Evolutionary conservation across 2,329 filamentous ascomycete species (phyloP), one percentile per base, ranked within the genome.

Genomic region (Nakataea oryzae): DNA sequence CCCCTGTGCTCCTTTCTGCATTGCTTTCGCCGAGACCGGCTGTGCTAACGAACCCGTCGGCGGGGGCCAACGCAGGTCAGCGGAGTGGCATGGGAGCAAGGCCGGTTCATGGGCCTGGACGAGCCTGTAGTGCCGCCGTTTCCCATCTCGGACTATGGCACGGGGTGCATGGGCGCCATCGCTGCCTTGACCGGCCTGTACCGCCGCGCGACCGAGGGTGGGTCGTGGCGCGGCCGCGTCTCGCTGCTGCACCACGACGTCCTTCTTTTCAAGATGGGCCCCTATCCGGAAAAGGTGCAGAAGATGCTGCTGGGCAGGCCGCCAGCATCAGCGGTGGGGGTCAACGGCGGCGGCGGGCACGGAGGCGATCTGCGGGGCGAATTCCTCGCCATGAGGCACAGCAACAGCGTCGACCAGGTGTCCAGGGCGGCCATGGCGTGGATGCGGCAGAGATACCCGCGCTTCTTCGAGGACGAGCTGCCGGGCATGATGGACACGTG

Each of bases 201-300:
- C 67, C 80, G 81, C 67, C 79, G 88, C 34, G 82, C 86, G 0
- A 85, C 79, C 11, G 71, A 74, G 14, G 87, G 87, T 24, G 87
- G 87, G 1, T 88, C 85, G 1, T 89, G 86, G 78, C 78, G 85
- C 63, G 86, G 86, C 58, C 84, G 81, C 61, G 83, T 81, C 0
- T 87, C 84, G 1, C 75, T 90, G 24, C 78, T 86, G 68, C 86
- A 90, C 67, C 90, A 90, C 69, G 86, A 90, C 65, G 77, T 89
- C 1, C 79, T 87, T 2, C 78, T 90, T 27, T 81, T 89, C 67
- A 78, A 81, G 24, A 77, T 84, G 0, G 86, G 86, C 0, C 71
- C 82, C 54, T 83, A 88, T 64, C 75, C 82, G 0, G 74, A 76
- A 0, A 71, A 76, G 0, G 77, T 87, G 2, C 81, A 87, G 72